A percentile compares a stretch with the other conserved stretches of the same genome.
Conservation (phyloP, 139 green algal species). For the Nannochloris sp. region DNA sequence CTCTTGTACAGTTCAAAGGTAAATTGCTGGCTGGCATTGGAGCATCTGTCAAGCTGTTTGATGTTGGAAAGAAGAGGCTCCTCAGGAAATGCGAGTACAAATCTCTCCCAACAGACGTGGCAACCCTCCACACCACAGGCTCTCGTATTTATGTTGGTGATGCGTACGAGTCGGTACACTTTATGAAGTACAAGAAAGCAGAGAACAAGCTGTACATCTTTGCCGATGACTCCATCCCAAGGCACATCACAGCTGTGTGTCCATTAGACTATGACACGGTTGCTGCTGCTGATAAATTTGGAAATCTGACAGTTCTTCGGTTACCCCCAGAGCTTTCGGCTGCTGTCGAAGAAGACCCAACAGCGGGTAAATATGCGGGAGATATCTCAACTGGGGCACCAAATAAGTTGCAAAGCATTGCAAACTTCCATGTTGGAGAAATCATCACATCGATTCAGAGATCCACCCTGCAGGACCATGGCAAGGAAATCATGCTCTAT, state of each 20-base stretch:
- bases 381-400: constrained; percentile 72
- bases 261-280: constrained; percentile 96
- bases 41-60: constrained; percentile 78
- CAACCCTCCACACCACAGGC: constrained; percentile 53
- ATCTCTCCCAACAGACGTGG: constrained; percentile 64
- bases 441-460: constrained; percentile 74
- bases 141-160: constrained; percentile 83
- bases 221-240: constrained; percentile 78
- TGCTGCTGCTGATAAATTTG: constrained; percentile 88
- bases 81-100: constrained; percentile 94
- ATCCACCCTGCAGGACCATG: constrained; percentile 66
- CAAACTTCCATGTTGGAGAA: constrained; percentile 91
- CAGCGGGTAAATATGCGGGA: constrained; percentile 75
- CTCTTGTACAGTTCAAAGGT: constrained; percentile 78
- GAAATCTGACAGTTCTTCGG: constrained; percentile 81
- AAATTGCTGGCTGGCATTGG: constrained; percentile 84
- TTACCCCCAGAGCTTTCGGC: constrained; percentile 77
- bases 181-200: constrained; percentile 74
- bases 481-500: constrained; percentile 76
- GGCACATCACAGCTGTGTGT: constrained; percentile 72
- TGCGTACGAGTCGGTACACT: constrained; percentile 69
- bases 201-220: constrained; percentile 94
- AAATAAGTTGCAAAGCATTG: constrained; percentile 75
- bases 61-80: constrained; percentile 94
- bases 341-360: constrained; percentile 95